Conservation (phyloP, 805 yeast species). For the Barnettozyma siamensis region DNA sequence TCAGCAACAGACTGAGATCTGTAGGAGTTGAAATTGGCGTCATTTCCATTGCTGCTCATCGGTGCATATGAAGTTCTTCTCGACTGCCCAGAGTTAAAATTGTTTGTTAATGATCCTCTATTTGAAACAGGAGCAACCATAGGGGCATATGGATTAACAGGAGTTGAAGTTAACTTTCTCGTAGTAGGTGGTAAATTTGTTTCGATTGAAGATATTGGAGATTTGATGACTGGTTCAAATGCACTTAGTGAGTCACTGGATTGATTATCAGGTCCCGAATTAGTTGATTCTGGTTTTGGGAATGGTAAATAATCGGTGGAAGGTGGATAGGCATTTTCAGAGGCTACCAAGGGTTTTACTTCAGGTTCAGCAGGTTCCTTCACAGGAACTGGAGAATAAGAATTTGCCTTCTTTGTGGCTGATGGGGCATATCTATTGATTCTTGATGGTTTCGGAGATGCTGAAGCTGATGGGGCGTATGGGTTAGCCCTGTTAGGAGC, state of each 20-base stretch:
- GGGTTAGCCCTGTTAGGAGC: conserved; percentile 1
- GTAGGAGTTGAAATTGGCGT: conserved; percentile 8
- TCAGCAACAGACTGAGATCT: conserved; percentile 6
- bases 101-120: neutral
- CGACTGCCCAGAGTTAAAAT: neutral
- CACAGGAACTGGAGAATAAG: neutral
- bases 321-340: neutral
- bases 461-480: conserved; percentile 6
- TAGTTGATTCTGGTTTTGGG: no score
- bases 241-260: neutral
- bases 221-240: neutral
- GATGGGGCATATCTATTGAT: neutral
- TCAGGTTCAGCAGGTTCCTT: neutral
- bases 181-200: conserved; percentile 6
- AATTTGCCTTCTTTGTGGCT: neutral
- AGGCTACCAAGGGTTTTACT: neutral
- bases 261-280: neutral
- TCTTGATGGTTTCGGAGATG: conserved; percentile 1
- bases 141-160: conserved; percentile 12
- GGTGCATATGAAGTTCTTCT: conserved; percentile 9
- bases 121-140: neutral
- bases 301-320: neutral
- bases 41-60: neutral
- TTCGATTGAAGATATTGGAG: neutral
- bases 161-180: conserved; percentile 1